phyloP scores from a whole-genome alignment of 495 filamentous ascomycete genomes.

The Penicillium taxi region DNA sequence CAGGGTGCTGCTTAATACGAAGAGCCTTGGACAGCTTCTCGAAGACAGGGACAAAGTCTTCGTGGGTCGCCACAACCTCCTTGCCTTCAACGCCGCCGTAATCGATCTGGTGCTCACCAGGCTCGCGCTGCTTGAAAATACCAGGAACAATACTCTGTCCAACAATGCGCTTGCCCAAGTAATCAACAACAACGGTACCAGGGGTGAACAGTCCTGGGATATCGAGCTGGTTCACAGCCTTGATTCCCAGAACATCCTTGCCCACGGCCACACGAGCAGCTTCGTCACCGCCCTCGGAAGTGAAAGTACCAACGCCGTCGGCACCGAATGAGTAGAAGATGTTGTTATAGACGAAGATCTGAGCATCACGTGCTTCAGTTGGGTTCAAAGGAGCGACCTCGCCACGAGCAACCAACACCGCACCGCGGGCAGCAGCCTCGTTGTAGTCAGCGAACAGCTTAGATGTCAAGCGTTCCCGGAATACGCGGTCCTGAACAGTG shows the following conservation, averaged over 20 bases:
- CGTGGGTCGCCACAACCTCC: conserved; percentile 84
- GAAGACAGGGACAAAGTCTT: conserved; percentile 77
- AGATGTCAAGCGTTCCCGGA: conserved; percentile 84
- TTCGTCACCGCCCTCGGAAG: conserved; percentile 92
- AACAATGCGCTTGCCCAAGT: conserved; percentile 92
- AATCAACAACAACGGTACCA: conserved; percentile 94
- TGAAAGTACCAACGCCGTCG: conserved; percentile 96
- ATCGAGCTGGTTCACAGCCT: conserved; percentile 92
- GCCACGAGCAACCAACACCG: conserved; percentile 85
- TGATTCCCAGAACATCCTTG: conserved; percentile 91
- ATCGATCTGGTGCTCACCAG: conserved; percentile 96
- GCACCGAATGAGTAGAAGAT: conserved; percentile 98
- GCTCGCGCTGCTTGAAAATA: conserved; percentile 97
- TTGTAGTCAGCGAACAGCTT: conserved; percentile 98
- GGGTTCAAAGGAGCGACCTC: conserved; percentile 97
- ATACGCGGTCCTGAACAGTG: conserved; percentile 89
- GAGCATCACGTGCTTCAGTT: conserved; percentile 83
- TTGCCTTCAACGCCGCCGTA: conserved; percentile 98
- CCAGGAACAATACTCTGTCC: conserved; percentile 98
- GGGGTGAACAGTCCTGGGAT: conserved; percentile 90
- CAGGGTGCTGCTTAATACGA: conserved; percentile 85
- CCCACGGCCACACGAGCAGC: conserved; percentile 93
- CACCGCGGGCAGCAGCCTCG: conserved; percentile 87
- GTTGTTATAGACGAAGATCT: conserved; percentile 99
- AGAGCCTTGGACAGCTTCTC: conserved; percentile 83